Evolutionary conservation across 2,329 filamentous ascomycete species (phyloP).

Genomic region (Fusarium praegraminearum): DNA sequence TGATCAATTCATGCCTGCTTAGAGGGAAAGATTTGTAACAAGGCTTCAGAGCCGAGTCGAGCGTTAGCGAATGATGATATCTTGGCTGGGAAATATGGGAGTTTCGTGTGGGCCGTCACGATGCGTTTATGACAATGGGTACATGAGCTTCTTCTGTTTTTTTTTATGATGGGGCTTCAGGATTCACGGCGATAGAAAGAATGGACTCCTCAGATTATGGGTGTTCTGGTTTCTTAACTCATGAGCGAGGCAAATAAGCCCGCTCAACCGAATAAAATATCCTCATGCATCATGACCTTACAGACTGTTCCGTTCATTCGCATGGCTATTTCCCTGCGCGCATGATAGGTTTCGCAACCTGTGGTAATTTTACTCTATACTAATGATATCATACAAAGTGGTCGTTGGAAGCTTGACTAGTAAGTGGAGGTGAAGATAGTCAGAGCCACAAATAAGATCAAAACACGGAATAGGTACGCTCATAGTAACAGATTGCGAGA

Average conservation of each 20-base stretch:
- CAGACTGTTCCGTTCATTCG: no score
- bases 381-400: background rate
- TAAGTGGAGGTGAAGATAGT: background rate
- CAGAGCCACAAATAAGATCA: background rate
- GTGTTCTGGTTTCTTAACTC: constrained; percentile 24
- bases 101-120: constrained; percentile 46
- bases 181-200: constrained; percentile 33
- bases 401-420: background rate
- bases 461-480: background rate
- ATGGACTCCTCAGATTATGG: constrained; percentile 23
- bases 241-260: constrained; percentile 6
- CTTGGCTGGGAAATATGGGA: constrained; percentile 45
- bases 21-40: constrained; percentile 39
- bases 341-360: background rate
- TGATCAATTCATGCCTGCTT: constrained; percentile 44
- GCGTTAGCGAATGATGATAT: constrained; percentile 48
- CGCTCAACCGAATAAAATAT: constrained; percentile 29
- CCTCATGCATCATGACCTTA: constrained; percentile 12
- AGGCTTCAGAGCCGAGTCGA: constrained; percentile 46
- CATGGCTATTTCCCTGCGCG: background rate
- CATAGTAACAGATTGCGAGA: no score
- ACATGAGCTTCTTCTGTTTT: constrained; percentile 42
- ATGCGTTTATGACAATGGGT: constrained; percentile 46
- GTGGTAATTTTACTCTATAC: background rate
- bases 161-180: constrained; percentile 29